Percentiles rank a stretch among this genome's conserved stretches.
Conservation (phyloP, 2,329 filamentous ascomycete species). For the Fusarium sp. region DNA sequence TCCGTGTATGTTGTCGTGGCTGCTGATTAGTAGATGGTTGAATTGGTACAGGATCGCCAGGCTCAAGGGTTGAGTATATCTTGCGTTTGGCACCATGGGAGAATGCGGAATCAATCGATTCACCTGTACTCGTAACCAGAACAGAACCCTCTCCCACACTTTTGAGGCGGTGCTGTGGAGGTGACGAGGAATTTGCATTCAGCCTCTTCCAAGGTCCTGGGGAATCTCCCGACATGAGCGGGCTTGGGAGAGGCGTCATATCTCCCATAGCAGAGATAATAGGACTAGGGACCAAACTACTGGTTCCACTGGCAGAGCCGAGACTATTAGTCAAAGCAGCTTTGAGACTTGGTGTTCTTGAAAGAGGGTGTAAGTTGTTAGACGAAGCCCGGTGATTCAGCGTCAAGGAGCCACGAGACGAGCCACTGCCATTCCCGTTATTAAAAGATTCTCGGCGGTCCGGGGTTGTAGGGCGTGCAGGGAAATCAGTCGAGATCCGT, state of each 20-base stretch:
- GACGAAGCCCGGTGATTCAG: slow-evolving; percentile 50
- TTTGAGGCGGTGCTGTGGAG: slow-evolving; percentile 48
- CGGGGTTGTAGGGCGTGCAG: slow-evolving; percentile 41
- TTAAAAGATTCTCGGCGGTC: slow-evolving; percentile 53
- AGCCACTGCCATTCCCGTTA: slow-evolving; percentile 52
- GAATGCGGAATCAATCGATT: slow-evolving; percentile 64
- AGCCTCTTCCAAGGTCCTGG: slow-evolving; percentile 75
- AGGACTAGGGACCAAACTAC: slow-evolving; percentile 78
- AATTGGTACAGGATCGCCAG: slow-evolving; percentile 52
- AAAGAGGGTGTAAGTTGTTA: slow-evolving; percentile 61
- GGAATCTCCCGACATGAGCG: slow-evolving; percentile 74
- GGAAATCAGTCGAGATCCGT: slow-evolving; percentile 56
- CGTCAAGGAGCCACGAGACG: slow-evolving; percentile 47
- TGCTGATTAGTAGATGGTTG: slow-evolving; percentile 48
- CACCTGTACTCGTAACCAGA: slow-evolving; percentile 64
- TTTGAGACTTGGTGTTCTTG: slow-evolving; percentile 72
- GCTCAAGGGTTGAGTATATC: slow-evolving; percentile 59
- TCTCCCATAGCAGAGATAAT: slow-evolving; percentile 81
- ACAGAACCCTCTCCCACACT: slow-evolving; percentile 54
- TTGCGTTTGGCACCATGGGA: slow-evolving; percentile 69
- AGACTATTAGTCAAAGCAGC: slow-evolving; percentile 65
- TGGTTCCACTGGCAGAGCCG: slow-evolving; percentile 67
- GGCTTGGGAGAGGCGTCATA: slow-evolving; percentile 83
- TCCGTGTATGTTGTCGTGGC: slow-evolving; percentile 67
- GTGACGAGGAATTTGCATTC: slow-evolving; percentile 60